A percentile compares a stretch with the other conserved stretches of the same genome.
Evolutionary conservation across 495 filamentous ascomycete genomes (phyloP).

Genomic region (Penicillium canescens): DNA sequence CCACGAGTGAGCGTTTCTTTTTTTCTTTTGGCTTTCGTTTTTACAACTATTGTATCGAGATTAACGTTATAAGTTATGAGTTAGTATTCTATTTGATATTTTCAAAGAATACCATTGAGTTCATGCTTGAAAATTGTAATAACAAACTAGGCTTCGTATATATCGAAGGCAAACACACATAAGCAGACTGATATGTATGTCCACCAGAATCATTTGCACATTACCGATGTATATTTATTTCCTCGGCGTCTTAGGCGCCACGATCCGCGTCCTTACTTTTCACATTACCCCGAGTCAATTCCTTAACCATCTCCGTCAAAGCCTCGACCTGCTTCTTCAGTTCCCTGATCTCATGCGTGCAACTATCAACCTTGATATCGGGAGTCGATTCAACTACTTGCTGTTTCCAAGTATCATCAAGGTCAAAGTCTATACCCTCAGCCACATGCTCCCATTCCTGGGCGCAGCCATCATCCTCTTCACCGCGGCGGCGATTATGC

Average conservation of each 20-base stretch:
- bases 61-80: neutral
- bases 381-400: constrained; percentile 70
- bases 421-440: constrained; percentile 71
- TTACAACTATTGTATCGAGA: neutral
- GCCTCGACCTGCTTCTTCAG: constrained; percentile 67
- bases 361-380: constrained; percentile 71
- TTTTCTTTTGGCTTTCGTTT: neutral
- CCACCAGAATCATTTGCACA: too few species aligned
- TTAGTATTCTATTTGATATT: too few species aligned
- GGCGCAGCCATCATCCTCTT: constrained; percentile 83
- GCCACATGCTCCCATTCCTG: constrained; percentile 93
- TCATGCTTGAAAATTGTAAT: too few species aligned
- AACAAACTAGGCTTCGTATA: too few species aligned
- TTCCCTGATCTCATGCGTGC: constrained; percentile 66
- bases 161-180: too few species aligned
- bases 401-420: constrained; percentile 79
- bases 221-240: too few species aligned
- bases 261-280: neutral
- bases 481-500: constrained; percentile 72
- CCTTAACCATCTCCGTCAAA: constrained; percentile 61
- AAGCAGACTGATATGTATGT: too few species aligned
- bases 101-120: too few species aligned
- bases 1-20: constrained; percentile 15
- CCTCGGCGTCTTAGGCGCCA: neutral
- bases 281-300: constrained; percentile 32